phyloP scores from a whole-genome alignment of 257 asterid species.

The Hygrophila difformis region DNA sequence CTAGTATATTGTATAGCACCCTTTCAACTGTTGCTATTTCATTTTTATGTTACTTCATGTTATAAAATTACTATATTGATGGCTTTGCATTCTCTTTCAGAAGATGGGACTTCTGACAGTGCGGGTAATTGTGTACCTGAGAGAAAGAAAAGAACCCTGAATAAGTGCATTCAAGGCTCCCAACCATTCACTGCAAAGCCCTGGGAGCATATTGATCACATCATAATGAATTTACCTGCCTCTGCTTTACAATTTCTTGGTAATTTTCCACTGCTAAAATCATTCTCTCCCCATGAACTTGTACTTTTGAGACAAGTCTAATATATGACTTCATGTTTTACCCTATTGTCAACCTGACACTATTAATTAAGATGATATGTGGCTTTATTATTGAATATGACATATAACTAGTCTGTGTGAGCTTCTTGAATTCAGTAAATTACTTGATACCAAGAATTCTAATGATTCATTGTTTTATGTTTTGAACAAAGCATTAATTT shows the following conservation, averaged over 20 bases:
- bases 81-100: constrained; percentile 29
- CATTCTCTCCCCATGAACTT: not conserved
- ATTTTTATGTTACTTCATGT: constrained; percentile 4
- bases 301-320: not conserved
- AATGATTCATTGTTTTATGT: no score
- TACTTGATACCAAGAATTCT: no score
- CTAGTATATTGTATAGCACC: constrained; percentile 9
- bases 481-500: no score
- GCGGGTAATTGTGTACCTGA: constrained; percentile 25
- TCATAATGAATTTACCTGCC: constrained; percentile 93
- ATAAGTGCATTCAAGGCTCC: constrained; percentile 41
- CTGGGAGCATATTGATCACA: constrained; percentile 91
- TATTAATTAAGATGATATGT: no score
- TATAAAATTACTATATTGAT: constrained; percentile 10
- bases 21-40: constrained; percentile 1
- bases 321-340: no score
- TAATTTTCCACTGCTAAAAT: constrained; percentile 17
- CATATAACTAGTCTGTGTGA: no score
- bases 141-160: constrained; percentile 40
- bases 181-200: constrained; percentile 46
- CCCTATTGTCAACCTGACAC: no score
- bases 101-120: constrained; percentile 23
- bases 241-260: constrained; percentile 89
- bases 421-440: no score
- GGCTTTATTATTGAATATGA: no score